Percentiles rank a stretch among this genome's conserved stretches.
Evolutionary conservation across 2,329 filamentous ascomycete species (phyloP).

Genomic region (Cladosporium sp.): DNA sequence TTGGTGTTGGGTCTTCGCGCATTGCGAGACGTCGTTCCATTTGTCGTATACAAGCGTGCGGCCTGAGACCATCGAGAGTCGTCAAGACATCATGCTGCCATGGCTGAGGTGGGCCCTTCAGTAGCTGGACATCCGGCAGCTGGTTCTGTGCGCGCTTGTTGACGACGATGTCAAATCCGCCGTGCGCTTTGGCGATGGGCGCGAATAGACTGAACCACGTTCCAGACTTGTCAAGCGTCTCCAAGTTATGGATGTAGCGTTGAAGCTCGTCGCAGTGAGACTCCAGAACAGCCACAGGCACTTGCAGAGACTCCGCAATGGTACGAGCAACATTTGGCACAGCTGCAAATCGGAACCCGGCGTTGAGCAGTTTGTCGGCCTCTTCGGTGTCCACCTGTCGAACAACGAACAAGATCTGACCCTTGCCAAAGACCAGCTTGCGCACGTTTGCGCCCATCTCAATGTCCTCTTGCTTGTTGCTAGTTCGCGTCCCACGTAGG

Average conservation of each 20-base stretch:
- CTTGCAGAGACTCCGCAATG: conserved; percentile 68
- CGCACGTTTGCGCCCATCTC: conserved; percentile 32
- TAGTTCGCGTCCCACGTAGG: neutral
- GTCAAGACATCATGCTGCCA: conserved; percentile 29
- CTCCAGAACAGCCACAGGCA: conserved; percentile 57
- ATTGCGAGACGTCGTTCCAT: conserved; percentile 14
- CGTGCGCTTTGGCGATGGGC: conserved; percentile 27
- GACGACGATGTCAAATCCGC: conserved; percentile 40
- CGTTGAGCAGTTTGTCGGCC: conserved; percentile 57
- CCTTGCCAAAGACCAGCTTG: conserved; percentile 52
- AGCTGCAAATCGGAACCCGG: conserved; percentile 73
- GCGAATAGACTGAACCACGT: conserved; percentile 35
- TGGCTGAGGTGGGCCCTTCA: conserved; percentile 24
- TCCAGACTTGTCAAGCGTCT: conserved; percentile 33
- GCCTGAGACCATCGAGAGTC: conserved; percentile 28
- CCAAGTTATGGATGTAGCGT: conserved; percentile 45
- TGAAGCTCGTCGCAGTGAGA: conserved; percentile 59
- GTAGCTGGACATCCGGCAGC: conserved; percentile 40
- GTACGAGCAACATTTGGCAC: conserved; percentile 61
- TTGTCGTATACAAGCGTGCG: conserved; percentile 8
- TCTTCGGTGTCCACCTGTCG: conserved; percentile 57
- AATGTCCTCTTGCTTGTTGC: conserved; percentile 28
- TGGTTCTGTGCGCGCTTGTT: conserved; percentile 34
- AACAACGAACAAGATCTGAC: conserved; percentile 75
- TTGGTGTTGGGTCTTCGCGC: conserved; percentile 6